A percentile compares a stretch with the other conserved stretches of the same genome.
phyloP scores from a whole-genome alignment of 345 rosid species.

The Cardamine occulta region DNA sequence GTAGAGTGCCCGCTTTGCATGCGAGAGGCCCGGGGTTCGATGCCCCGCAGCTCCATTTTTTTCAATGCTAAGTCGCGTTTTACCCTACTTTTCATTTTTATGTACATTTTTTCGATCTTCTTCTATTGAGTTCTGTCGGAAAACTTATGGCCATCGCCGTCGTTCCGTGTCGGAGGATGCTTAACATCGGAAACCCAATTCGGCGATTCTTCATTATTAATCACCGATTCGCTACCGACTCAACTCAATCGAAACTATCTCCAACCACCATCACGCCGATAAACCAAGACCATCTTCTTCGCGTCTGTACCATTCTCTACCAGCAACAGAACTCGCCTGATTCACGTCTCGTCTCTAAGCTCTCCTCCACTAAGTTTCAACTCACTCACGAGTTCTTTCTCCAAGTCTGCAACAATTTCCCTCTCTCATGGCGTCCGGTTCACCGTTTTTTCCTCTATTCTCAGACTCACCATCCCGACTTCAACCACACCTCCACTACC shows the following conservation, averaged over 20 bases:
- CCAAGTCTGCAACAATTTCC: constrained; percentile 84
- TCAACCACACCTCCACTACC: constrained; percentile 57
- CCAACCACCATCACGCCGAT: constrained; percentile 43
- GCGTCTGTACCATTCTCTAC: constrained; percentile 78
- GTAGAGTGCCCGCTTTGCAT: constrained; percentile 98
- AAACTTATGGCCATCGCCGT: constrained; percentile 22
- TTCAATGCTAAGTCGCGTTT: background rate
- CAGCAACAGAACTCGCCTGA: constrained; percentile 77
- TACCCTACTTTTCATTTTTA: background rate
- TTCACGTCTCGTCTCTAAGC: constrained; percentile 62
- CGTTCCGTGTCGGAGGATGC: constrained; percentile 23
- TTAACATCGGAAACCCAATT: constrained; percentile 28
- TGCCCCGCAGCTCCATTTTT: constrained; percentile 75
- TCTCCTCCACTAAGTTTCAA: constrained; percentile 49
- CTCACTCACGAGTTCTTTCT: constrained; percentile 79
- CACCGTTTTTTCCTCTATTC: constrained; percentile 73
- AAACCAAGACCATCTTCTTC: constrained; percentile 61
- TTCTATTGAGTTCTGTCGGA: background rate
- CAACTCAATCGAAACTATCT: constrained; percentile 26
- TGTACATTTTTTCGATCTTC: background rate
- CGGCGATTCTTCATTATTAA: constrained; percentile 12
- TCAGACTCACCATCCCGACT: constrained; percentile 44
- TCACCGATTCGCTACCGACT: constrained; percentile 26
- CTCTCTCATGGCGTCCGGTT: constrained; percentile 83
- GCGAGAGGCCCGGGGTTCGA: constrained; percentile 95